phyloP scores from a whole-genome alignment of 192 early-diverging fungal genomes.

The Umbelopsis isabellina region DNA sequence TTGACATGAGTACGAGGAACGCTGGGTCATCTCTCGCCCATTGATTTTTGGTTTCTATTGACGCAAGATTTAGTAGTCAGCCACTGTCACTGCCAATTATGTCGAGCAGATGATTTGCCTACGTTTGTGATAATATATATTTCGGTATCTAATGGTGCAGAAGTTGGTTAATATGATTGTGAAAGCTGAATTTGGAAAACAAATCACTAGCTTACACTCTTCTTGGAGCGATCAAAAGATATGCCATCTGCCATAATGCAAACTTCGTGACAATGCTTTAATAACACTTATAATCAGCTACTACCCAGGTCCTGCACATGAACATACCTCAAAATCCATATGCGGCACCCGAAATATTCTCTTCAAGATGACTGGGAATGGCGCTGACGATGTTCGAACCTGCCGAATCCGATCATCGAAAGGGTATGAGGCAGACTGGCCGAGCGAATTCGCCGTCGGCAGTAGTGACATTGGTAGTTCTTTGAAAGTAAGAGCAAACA shows the following conservation, averaged over 20 bases:
- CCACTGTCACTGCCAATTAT: not conserved
- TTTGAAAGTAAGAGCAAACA: not conserved
- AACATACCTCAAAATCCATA: conserved; percentile 76
- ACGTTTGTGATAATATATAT: conserved; percentile 97
- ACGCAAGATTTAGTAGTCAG: not conserved
- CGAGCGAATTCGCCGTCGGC: conserved; percentile 18
- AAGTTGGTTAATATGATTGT: too few species aligned
- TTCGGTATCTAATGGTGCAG: conserved; percentile 74
- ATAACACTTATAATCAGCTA: not conserved
- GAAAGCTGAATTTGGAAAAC: too few species aligned
- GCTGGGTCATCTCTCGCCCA: conserved; percentile 98
- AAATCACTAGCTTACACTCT: conserved; percentile 67
- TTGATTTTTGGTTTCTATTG: conserved; percentile 94
- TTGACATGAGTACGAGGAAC: conserved; percentile 78
- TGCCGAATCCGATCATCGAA: conserved; percentile 14
- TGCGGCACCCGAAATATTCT: conserved; percentile 66
- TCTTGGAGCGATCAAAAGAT: conserved; percentile 77
- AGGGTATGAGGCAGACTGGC: conserved; percentile 9
- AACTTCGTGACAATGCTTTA: conserved; percentile 47
- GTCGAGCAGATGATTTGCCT: conserved; percentile 24
- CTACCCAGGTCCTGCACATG: not conserved
- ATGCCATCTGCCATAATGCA: conserved; percentile 88
- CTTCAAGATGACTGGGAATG: conserved; percentile 57
- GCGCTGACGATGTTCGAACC: conserved; percentile 29
- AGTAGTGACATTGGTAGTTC: conserved; percentile 30